phyloP scores from a whole-genome alignment of 805 yeast genomes.

The Hermanozyma aechmeae region DNA sequence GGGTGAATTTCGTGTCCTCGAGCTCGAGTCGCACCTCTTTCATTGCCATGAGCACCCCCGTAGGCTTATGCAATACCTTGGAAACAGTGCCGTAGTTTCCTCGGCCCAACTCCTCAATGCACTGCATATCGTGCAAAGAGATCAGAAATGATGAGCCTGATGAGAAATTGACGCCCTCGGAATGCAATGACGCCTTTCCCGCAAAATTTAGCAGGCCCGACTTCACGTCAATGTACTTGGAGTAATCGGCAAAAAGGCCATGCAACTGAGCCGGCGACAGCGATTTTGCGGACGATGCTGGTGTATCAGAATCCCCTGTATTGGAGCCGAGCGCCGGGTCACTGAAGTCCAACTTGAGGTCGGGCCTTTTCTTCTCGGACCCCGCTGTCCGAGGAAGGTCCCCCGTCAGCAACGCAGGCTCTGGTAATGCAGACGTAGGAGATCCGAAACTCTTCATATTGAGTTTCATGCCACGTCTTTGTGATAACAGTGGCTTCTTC shows the following conservation, averaged over 20 bases:
- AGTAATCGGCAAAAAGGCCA: constrained; percentile 73
- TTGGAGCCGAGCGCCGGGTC: constrained; percentile 8
- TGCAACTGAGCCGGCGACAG: constrained; percentile 20
- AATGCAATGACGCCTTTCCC: constrained; percentile 86
- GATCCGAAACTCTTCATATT: too few species aligned
- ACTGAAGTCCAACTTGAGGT: constrained; percentile 26
- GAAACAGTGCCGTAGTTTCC: constrained; percentile 97
- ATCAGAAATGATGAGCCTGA: constrained; percentile 83
- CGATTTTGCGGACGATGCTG: constrained; percentile 6
- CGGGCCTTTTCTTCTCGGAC: constrained; percentile 30
- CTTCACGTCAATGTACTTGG: constrained; percentile 83
- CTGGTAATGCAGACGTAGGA: too few species aligned
- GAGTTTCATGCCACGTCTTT: constrained; percentile 46
- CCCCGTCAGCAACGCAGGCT: too few species aligned
- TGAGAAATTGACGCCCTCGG: constrained; percentile 85
- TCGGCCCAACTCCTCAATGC: constrained; percentile 81
- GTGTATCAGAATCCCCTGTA: constrained; percentile 11
- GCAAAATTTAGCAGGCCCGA: constrained; percentile 88
- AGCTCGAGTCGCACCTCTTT: constrained; percentile 90
- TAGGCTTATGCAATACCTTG: constrained; percentile 88
- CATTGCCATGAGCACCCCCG: constrained; percentile 92
- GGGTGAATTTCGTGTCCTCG: constrained; percentile 89
- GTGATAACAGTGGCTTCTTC: constrained; percentile 39
- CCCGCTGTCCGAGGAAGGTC: too few species aligned
- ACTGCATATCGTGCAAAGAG: constrained; percentile 73